Evolutionary conservation across 1,284 basidiomycete genomes (phyloP), one percentile per base, ranked within the genome.

Genomic region (Acaromyces ingoldii): DNA sequence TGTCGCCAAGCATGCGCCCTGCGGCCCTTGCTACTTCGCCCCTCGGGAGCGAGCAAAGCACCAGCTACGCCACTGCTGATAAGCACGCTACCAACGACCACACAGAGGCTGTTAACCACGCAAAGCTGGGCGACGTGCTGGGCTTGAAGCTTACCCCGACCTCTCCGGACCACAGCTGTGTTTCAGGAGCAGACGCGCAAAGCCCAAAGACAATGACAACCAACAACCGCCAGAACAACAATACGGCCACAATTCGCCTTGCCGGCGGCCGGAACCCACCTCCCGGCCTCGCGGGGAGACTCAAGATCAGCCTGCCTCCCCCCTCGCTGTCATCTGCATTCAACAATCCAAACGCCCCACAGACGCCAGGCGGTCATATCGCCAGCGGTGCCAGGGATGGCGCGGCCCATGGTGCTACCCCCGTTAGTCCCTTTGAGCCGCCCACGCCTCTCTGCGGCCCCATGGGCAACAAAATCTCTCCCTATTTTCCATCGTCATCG

Each of bases 351-450:
- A 62, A 63, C 55, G 54, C 60, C 19, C 68, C 68, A 4, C 60
- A 62, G 29, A 70, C 68, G 3, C 68, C 68, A 1, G 64, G 64
- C 9, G 68, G 68, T 17, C 53, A 56, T 17, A 49, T 62, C 43
- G 66, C 63, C 55, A 55, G 40, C 26, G 62, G 60, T 36, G 68
- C 68, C 33, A 59, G 66, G 15, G 68, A 70, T 52, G 68, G 68
- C 21, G 68, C 68, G 6, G 66, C 66, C 9, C 60, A 57, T 10
- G 66, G 62, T 19, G 57, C 34, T 15, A 21, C 53, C 1, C 66
- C 68, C 2, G 53, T 65, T 36, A 70, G 68, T 48, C 68, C 68
- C 31, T 70, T 70, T 48, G 24, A 67, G 36, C 68, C 68, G 2
- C 68, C 68, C 2, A 70, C 68, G 2, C 68, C 68, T 4, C 55